A percentile compares a stretch with the other conserved stretches of the same genome.
These are phyloP conservation scores for Diaporthe nobilis DNA, from an alignment of 2,329 filamentous ascomycete genomes.

Conservation along the genomic window DNA sequence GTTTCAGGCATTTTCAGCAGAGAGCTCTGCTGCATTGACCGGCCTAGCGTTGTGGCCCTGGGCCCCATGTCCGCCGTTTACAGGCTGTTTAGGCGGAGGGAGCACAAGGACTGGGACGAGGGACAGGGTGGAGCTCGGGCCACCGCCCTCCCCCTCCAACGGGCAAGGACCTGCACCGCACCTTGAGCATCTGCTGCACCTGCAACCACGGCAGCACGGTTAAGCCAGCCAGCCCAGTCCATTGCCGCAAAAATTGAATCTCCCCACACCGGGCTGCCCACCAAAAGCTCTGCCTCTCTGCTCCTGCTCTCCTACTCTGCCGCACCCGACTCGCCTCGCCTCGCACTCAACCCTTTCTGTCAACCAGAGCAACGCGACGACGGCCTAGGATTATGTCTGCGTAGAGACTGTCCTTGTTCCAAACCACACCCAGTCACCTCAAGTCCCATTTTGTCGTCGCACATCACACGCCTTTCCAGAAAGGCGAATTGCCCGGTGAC, in stretches of 20 bases:
- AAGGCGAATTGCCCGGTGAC: conserved; percentile 69
- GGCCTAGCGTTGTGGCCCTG: not conserved
- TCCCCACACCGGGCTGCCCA: conserved; percentile 37
- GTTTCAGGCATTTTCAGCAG: conserved; percentile 13
- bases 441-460: conserved; percentile 44
- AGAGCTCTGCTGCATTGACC: conserved; percentile 20
- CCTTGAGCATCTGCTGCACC: conserved; percentile 9
- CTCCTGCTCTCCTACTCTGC: conserved; percentile 31
- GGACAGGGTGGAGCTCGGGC: conserved; percentile 33
- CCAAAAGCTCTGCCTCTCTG: conserved; percentile 38
- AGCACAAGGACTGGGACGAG: conserved; percentile 2
- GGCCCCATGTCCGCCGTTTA: not conserved
- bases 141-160: conserved; percentile 35
- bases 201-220: conserved; percentile 25
- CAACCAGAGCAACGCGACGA: conserved; percentile 39
- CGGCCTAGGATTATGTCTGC: conserved; percentile 40
- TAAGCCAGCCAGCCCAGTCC: conserved; percentile 18
- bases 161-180: not conserved
- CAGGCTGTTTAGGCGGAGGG: not conserved
- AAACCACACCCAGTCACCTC: conserved; percentile 26
- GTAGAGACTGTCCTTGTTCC: conserved; percentile 37
- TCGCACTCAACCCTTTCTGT: conserved; percentile 38
- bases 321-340: conserved; percentile 22
- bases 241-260: conserved; percentile 42
- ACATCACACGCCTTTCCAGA: conserved; percentile 60